phyloP scores from a whole-genome alignment of 106 monocot genomes.

The Gastrodia elata region DNA sequence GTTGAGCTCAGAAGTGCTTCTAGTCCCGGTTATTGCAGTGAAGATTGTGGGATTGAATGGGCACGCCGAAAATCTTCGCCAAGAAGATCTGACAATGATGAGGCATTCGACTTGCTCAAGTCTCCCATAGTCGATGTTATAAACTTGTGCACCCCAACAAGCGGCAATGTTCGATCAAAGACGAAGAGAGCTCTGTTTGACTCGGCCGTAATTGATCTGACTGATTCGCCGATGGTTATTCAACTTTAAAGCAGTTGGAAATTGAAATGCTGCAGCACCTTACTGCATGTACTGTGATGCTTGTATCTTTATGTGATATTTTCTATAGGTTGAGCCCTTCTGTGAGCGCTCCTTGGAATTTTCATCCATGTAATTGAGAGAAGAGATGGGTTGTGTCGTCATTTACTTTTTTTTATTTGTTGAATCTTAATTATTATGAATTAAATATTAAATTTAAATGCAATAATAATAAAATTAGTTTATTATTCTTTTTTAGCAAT shows the following conservation, averaged over 20 bases:
- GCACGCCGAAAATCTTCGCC: not conserved
- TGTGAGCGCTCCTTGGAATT: too few relatives aligned
- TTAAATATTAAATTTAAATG: too few relatives aligned
- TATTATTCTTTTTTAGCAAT: too few relatives aligned
- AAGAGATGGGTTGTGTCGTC: too few relatives aligned
- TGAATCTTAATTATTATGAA: too few relatives aligned
- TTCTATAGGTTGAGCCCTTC: too few relatives aligned
- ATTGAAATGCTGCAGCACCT: not conserved
- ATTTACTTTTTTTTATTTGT: too few relatives aligned
- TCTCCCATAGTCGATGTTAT: conserved; percentile 36
- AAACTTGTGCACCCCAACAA: conserved; percentile 52
- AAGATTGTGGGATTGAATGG: not conserved
- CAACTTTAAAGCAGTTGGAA: conserved; percentile 28
- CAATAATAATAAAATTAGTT: too few relatives aligned
- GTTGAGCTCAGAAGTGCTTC: not conserved
- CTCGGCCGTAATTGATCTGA: conserved; percentile 53
- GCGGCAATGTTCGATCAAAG: conserved; percentile 8
- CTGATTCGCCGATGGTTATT: conserved; percentile 49
- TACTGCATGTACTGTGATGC: not conserved
- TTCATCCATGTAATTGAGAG: too few relatives aligned
- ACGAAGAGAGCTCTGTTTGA: conserved; percentile 14
- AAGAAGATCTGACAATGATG: not conserved
- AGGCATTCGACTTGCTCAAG: not conserved
- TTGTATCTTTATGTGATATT: too few relatives aligned
- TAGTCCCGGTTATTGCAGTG: conserved; percentile 1